Percentiles rank a stretch among this genome's conserved stretches.
Conservation (phyloP, 441 rosid genomes). For the Melastoma candidum region DNA sequence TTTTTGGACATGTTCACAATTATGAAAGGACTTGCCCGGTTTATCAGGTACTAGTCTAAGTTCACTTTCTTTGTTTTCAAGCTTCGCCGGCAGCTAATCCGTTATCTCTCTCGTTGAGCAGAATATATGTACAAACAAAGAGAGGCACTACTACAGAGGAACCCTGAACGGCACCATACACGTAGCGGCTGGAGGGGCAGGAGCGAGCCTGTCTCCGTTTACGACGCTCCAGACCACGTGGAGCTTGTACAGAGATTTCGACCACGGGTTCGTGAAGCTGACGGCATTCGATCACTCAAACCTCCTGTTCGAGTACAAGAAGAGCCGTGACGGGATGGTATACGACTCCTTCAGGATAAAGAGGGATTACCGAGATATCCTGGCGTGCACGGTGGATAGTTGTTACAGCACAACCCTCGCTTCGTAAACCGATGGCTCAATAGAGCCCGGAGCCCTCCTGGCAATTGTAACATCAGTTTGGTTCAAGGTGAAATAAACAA, state of each 20-base stretch:
- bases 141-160: slow-evolving; percentile 46
- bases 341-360: slow-evolving; percentile 64
- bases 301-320: slow-evolving; percentile 69
- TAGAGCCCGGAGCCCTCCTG: too few species aligned
- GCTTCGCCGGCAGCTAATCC: too few species aligned
- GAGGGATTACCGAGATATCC: slow-evolving; percentile 53
- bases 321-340: slow-evolving; percentile 68
- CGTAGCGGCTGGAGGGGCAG: slow-evolving; percentile 79
- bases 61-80: too few species aligned
- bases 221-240: slow-evolving; percentile 43
- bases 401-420: slow-evolving; percentile 61
- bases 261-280: slow-evolving; percentile 61
- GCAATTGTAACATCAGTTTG: too few species aligned
- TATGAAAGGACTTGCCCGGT: slow-evolving; percentile 86
- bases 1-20: slow-evolving; percentile 76
- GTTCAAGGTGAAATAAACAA: too few species aligned
- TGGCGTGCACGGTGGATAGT: slow-evolving; percentile 58
- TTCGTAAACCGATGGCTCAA: slow-evolving; percentile 14
- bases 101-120: slow-evolving; percentile 9
- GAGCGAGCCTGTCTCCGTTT: slow-evolving; percentile 56
- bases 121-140: slow-evolving; percentile 56
- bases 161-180: slow-evolving; percentile 63
- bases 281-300: slow-evolving; percentile 57
- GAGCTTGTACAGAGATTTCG: slow-evolving; percentile 56
- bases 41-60: slow-evolving; percentile 46